These are phyloP conservation scores for Zygosaccharomyces rouxii DNA, from an alignment of 805 yeast genomes.

Conservation along the genomic window DNA sequence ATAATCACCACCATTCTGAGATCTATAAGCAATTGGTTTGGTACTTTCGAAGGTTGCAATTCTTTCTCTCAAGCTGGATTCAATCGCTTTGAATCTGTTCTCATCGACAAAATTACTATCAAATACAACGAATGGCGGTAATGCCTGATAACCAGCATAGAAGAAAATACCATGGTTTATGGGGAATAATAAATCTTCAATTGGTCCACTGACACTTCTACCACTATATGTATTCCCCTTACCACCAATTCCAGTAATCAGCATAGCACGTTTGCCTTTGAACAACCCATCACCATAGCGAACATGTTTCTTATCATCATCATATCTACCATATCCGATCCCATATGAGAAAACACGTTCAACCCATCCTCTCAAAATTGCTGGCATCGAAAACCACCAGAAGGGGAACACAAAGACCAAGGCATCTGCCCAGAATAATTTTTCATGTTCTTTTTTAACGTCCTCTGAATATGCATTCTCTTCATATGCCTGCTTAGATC, in stretches of 20 bases:
- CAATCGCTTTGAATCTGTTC: constrained; percentile 1
- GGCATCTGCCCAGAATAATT: constrained; percentile 31
- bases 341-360: constrained; percentile 27
- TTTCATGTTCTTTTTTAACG: constrained; percentile 29
- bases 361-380: constrained; percentile 33
- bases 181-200: constrained; percentile 24
- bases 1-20: constrained; percentile 26
- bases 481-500: constrained; percentile 18
- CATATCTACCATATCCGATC: constrained; percentile 23
- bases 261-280: constrained; percentile 25
- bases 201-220: constrained; percentile 23
- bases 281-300: constrained; percentile 28
- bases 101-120: constrained; percentile 8
- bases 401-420: constrained; percentile 29
- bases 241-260: constrained; percentile 19
- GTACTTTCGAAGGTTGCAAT: constrained; percentile 8
- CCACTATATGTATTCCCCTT: constrained; percentile 9
- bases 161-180: constrained; percentile 26
- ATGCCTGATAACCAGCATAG: constrained; percentile 24
- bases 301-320: constrained; percentile 9
- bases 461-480: constrained; percentile 24
- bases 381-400: constrained; percentile 35
- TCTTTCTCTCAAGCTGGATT: constrained; percentile 9
- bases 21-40: constrained; percentile 19
- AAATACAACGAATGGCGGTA: constrained; percentile 22